Evolutionary conservation across 345 rosid species (phyloP), one percentile per base, ranked within the genome.

Genomic region (Chamaenerion angustifolium): DNA sequence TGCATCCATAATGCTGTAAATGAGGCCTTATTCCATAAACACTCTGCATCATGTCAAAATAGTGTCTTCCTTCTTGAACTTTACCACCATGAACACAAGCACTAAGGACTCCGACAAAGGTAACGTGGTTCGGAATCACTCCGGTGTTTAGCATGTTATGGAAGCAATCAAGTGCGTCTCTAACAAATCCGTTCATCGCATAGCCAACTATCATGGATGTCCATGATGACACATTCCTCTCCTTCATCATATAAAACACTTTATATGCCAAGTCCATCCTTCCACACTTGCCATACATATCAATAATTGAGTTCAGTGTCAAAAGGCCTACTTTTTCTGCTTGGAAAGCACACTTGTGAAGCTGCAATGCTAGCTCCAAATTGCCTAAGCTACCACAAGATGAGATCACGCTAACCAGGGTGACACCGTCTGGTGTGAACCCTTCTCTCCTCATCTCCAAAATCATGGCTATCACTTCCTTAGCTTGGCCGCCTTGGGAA

Each of bases 11-110:
- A 27, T 81, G 95, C 48, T 79, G 70, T 51, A 74, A 56, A 1
- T 18, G 60, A 4, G 94, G 88, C 59, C 48, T 58, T 56, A 79
- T 58, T 12, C 64, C 65, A 56, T 76, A 83, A 3, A 50, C 71
- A 12, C 66, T 71, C 70, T 54, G 72, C 94, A 83, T 86, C 78
- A 64, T 68, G 0, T 48, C 66, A 42, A 86, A 83, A 52, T 69
- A 85, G 11, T 41, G 42, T 53, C 59, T 76, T 42, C 95, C 98
- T 56, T 81, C 80, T 56, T 66, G 67, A 47, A 90, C 92, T 59
- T 54, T 71, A 15, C 92, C 98, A 1, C 92, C 95, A 16, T 86
- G 98, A 42, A 81, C 94, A 15, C 98, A 86, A 21, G 94, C 94
- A 43, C 76, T 75, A 16, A 90, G 72, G 4, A 86, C 76, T 16